Percentiles rank a stretch among this genome's conserved stretches.
Conservation (phyloP, 202 grass and related monocot species). For the Setaria viridis region DNA sequence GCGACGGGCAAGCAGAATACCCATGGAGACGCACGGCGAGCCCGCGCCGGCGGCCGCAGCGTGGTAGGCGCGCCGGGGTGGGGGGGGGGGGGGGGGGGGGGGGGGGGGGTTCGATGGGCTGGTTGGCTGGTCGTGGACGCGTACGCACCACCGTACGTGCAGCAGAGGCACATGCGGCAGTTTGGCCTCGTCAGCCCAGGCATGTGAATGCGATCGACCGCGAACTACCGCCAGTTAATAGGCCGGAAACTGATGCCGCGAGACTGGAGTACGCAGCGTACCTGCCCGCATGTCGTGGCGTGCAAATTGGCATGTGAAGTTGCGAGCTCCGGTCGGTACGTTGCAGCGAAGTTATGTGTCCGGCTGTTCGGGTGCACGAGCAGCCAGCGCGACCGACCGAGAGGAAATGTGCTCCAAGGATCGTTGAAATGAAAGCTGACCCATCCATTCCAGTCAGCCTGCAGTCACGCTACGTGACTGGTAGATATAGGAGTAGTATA, state of each 20-base stretch:
- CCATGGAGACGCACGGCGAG: neutral
- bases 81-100: too few species aligned
- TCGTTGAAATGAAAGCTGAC: neutral
- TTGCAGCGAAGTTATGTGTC: neutral
- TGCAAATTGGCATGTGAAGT: neutral
- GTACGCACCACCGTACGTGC: neutral
- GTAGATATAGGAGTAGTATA: too few species aligned
- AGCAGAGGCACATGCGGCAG: neutral
- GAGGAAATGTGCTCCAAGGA: neutral
- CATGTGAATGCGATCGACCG: conserved; percentile 33
- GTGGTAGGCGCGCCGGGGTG: neutral
- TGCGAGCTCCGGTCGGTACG: neutral
- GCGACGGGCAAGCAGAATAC: neutral
- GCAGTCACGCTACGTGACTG: neutral
- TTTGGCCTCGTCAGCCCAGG: neutral
- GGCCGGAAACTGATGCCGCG: neutral
- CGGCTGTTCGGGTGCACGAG: conserved; percentile 26
- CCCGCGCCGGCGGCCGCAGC: neutral
- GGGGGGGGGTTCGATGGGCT: neutral
- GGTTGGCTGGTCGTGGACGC: neutral
- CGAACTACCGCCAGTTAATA: conserved; percentile 34
- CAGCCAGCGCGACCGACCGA: conserved; percentile 14
- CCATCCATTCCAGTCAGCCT: too few species aligned
- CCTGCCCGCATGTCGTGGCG: neutral
- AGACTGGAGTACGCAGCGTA: neutral